Conservation (phyloP, 2,329 filamentous ascomycete genomes). For the Trichoderma cornu-damae region DNA sequence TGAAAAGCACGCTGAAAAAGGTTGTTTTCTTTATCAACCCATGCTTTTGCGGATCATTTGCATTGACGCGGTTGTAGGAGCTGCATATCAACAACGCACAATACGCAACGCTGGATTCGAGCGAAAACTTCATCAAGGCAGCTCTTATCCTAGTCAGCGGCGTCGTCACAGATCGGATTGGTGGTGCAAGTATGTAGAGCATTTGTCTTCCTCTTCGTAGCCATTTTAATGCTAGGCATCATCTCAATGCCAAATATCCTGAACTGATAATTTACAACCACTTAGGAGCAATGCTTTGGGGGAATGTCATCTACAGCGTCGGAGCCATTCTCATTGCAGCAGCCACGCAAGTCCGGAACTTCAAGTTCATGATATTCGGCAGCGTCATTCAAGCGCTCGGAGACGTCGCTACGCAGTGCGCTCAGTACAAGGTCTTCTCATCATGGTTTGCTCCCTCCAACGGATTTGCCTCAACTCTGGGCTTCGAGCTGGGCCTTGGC, state of each 20-base stretch:
- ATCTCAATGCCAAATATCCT: background rate
- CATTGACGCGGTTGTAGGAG: slow-evolving; percentile 31
- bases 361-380: slow-evolving; percentile 56
- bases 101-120: slow-evolving; percentile 54
- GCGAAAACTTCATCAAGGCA: slow-evolving; percentile 58
- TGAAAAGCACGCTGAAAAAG: slow-evolving; percentile 59
- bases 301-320: slow-evolving; percentile 55
- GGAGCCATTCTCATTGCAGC: slow-evolving; percentile 56
- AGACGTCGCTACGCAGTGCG: slow-evolving; percentile 60
- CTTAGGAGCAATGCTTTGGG: slow-evolving; percentile 51
- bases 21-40: slow-evolving; percentile 19
- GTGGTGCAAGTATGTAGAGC: slow-evolving; percentile 44
- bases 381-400: slow-evolving; percentile 52
- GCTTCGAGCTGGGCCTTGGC: slow-evolving; percentile 55
- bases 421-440: slow-evolving; percentile 61
- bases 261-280: background rate
- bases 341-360: slow-evolving; percentile 51
- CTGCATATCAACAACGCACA: slow-evolving; percentile 56
- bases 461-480: slow-evolving; percentile 58
- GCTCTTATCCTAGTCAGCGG: slow-evolving; percentile 51
- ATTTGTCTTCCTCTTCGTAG: background rate
- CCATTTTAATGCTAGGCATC: background rate
- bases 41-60: background rate
- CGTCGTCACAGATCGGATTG: slow-evolving; percentile 52
- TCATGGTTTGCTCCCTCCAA: slow-evolving; percentile 59